phyloP scores from a whole-genome alignment of 1,284 basidiomycete genomes.

The Phylloporus sp. region DNA sequence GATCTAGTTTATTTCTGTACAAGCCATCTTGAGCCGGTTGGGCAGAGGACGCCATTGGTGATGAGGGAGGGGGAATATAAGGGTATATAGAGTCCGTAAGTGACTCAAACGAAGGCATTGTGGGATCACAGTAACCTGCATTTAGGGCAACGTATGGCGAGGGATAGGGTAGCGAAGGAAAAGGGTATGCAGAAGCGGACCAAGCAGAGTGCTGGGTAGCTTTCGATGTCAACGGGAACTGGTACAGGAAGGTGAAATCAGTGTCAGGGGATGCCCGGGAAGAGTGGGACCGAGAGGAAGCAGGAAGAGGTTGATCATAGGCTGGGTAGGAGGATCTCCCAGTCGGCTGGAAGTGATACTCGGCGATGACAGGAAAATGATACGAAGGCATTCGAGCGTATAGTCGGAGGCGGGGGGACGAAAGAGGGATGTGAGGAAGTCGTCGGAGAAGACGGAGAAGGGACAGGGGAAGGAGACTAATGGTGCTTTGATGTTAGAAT shows the following conservation, averaged over 20 bases:
- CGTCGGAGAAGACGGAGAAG: constrained; percentile 8
- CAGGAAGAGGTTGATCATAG: constrained; percentile 28
- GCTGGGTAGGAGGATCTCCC: constrained; percentile 30
- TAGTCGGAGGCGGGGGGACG: background rate
- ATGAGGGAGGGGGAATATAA: constrained; percentile 23
- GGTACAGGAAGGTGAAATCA: constrained; percentile 17
- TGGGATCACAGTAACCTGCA: constrained; percentile 28
- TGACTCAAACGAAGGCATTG: constrained; percentile 23
- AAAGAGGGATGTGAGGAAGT: background rate
- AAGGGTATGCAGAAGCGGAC: constrained; percentile 25
- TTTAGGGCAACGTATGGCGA: constrained; percentile 31
- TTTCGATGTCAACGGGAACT: constrained; percentile 26
- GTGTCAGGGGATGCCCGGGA: constrained; percentile 29
- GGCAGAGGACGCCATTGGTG: constrained; percentile 9
- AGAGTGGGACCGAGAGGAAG: constrained; percentile 33
- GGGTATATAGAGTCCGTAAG: constrained; percentile 21
- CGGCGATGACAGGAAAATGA: constrained; percentile 36
- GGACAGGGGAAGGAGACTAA: too few relatives aligned
- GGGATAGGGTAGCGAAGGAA: constrained; percentile 28
- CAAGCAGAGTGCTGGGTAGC: constrained; percentile 25
- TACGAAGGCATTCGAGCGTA: constrained; percentile 42
- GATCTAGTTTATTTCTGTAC: too few relatives aligned
- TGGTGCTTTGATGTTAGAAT: too few relatives aligned
- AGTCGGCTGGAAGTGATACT: constrained; percentile 36
- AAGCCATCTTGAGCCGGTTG: constrained; percentile 16